A percentile compares a stretch with the other conserved stretches of the same genome.
Evolutionary conservation across 192 early-diverging fungal species (phyloP).

Genomic region (Cladochytrium replicatum): DNA sequence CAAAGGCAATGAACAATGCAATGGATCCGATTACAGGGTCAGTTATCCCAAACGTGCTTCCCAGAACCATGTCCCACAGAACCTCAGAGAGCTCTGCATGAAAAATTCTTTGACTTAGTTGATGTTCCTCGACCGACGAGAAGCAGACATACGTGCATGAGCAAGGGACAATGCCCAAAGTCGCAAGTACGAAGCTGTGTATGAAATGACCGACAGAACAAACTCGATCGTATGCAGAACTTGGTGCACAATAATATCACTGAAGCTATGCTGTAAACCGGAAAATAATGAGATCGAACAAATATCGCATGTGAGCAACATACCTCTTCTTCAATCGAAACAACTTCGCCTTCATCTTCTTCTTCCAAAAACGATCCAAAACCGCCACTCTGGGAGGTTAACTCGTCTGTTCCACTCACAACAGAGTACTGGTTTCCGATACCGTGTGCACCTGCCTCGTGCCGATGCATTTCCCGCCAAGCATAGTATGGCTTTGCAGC

Average conservation of each 20-base stretch:
- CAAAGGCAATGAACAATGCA: constrained; percentile 68
- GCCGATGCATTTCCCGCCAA: constrained; percentile 51
- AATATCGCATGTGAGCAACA: no score
- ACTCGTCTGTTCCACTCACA: background rate
- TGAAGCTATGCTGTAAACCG: constrained; percentile 56
- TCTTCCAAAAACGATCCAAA: background rate
- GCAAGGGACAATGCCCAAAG: constrained; percentile 97
- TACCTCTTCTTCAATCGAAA: no score
- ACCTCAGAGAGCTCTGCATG: constrained; percentile 82
- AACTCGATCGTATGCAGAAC: constrained; percentile 99
- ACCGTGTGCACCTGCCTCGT: background rate
- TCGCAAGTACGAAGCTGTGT: constrained; percentile 97
- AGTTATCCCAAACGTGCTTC: constrained; percentile 22
- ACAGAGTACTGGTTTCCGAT: background rate
- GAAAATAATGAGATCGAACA: no score
- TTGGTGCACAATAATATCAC: constrained; percentile 94
- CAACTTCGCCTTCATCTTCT: background rate
- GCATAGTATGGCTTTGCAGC: constrained; percentile 82
- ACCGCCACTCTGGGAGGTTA: background rate
- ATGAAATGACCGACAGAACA: constrained; percentile 89
- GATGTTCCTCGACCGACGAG: background rate
- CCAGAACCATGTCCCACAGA: constrained; percentile 86
- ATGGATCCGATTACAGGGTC: constrained; percentile 28
- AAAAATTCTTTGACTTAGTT: background rate
- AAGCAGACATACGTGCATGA: constrained; percentile 67